Evolutionary conservation across 2,329 filamentous ascomycete species (phyloP), one percentile per base, ranked within the genome.

Genomic region (Fusarium continuum): DNA sequence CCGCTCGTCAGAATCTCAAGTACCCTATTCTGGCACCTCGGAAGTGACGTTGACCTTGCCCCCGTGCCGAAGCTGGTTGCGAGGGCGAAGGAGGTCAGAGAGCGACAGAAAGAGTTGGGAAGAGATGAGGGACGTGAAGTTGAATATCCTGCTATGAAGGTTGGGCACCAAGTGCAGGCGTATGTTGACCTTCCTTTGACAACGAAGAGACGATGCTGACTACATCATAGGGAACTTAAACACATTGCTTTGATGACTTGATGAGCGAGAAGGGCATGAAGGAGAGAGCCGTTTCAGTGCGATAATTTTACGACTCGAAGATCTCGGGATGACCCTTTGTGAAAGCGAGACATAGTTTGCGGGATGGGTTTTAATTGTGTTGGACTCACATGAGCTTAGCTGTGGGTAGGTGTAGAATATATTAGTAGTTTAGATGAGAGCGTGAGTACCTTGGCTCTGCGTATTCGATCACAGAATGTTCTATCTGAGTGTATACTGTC

Each of bases 1-100:
- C 85, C 85, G 11, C 77, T 83, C 3, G 71, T 87, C 14, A 78
- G 85, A 43, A 87, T 88, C 70, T 85, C 83, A 29, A 85, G 83
- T 43, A 88, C 85, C 4, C 78, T 87, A 53, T 88, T 88, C 75
- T 88, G 83, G 82, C 85, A 87, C 48, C 74, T 88, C 22, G 80
- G 78, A 35, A 85, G 83, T 16, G 85, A 88, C 66, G 81, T 81
- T 53, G 83, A 87, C 52, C 73, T 88, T 7, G 73, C 68, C 4
- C 85, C 85, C 2, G 77, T 87, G 35, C 80, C 82, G 1, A 72
- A 71, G 47, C 76, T 86, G 31, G 79, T 74, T 1, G 78, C 79
- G 36, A 74, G 74, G 61, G 84, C 84, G 6, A 73, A 67, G 43
- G 69, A 69, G 35, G 74, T 86, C 4, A 74, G 83, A 31, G 77